phyloP scores from a whole-genome alignment of 345 rosid genomes.

The Linum lewisii region DNA sequence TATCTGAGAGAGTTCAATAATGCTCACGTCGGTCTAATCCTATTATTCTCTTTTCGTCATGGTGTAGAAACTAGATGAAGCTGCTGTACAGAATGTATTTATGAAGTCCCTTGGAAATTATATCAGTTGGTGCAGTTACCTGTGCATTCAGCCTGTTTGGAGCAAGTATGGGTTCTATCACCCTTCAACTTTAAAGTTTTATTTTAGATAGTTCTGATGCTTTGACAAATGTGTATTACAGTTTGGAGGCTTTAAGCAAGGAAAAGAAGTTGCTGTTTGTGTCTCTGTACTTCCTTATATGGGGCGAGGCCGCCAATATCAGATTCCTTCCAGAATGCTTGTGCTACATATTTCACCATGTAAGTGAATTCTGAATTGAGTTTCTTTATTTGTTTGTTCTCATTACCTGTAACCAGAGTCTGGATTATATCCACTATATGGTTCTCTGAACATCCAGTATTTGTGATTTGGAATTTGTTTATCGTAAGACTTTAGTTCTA shows the following conservation, averaged over 20 bases:
- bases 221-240: constrained; percentile 23
- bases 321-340: constrained; percentile 90
- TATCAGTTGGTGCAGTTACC: constrained; percentile 83
- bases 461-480: not conserved
- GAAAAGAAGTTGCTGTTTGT: constrained; percentile 76
- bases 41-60: constrained; percentile 4
- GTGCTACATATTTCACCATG: constrained; percentile 97
- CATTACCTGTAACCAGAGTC: no score
- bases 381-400: not conserved
- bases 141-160: constrained; percentile 83
- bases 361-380: constrained; percentile 23
- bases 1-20: not conserved
- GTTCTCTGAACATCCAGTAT: not conserved
- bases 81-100: constrained; percentile 62
- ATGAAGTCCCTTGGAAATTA: constrained; percentile 79
- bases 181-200: not conserved
- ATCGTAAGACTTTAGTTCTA: not conserved
- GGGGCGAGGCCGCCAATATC: constrained; percentile 92
- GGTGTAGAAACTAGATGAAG: constrained; percentile 66
- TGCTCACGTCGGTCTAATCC: not conserved
- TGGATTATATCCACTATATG: not conserved
- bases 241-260: constrained; percentile 68
- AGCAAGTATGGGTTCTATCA: constrained; percentile 44
- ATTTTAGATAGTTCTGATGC: constrained; percentile 3
- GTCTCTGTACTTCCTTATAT: constrained; percentile 73